Percentiles rank a stretch among this genome's conserved stretches.
These are phyloP conservation scores for Malania oleifera DNA, from an alignment of 164 flowering plant genomes.

Conservation along the genomic window DNA sequence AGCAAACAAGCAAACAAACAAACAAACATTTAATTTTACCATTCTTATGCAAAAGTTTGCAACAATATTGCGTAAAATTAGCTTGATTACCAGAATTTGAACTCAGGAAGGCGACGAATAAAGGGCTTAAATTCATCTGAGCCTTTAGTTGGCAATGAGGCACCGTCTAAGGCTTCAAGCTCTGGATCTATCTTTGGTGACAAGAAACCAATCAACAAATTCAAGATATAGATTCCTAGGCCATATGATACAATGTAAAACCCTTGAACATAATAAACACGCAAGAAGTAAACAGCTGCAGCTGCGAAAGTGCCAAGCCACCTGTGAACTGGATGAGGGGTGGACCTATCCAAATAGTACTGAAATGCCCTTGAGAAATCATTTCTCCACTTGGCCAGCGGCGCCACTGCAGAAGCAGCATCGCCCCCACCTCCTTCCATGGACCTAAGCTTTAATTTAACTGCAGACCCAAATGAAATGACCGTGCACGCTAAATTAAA, in stretches of 20 bases:
- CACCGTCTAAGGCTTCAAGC: constrained; percentile 62
- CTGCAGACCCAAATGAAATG: constrained; percentile 9
- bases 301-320: constrained; percentile 70
- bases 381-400: constrained; percentile 57
- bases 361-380: constrained; percentile 64
- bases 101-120: constrained; percentile 88
- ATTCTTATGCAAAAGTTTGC: background rate
- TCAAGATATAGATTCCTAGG: constrained; percentile 68
- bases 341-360: constrained; percentile 66
- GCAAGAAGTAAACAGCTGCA: constrained; percentile 49
- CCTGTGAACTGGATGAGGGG: constrained; percentile 59
- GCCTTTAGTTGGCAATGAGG: constrained; percentile 70
- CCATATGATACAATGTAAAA: constrained; percentile 78
- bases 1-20: no score
- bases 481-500: background rate
- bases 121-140: constrained; percentile 89
- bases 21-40: no score
- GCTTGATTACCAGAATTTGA: constrained; percentile 74
- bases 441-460: constrained; percentile 1
- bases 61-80: background rate
- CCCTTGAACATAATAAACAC: constrained; percentile 69
- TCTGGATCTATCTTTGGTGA: constrained; percentile 86
- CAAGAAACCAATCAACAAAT: constrained; percentile 78
- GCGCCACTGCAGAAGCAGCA: constrained; percentile 26
- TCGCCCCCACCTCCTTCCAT: constrained; percentile 48